Evolutionary conservation across 139 green algal species (phyloP), one percentile per base, ranked within the genome.

Genomic region (Ettlia oleoabundans): DNA sequence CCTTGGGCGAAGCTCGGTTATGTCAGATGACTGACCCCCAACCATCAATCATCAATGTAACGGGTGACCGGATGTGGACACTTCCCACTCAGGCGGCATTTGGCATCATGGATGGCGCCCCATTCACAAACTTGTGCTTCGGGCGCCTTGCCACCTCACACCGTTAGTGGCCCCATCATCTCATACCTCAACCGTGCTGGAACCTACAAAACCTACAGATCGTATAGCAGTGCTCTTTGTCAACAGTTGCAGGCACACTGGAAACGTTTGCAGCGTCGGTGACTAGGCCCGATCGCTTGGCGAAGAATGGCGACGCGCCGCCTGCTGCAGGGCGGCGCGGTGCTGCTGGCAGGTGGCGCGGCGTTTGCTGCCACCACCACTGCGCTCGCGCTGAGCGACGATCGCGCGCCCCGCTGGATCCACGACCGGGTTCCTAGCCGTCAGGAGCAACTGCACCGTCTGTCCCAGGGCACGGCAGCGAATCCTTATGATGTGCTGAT

Each of bases 401-500:
- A 43, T 2, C 38, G 13, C 22, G 3, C 38, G 28, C 74, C 74
- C 21, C 15, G 21, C 33, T 70, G 74, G 55, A 58, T 81, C 30
- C 55, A 61, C 38, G 70, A 61, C 63, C 51, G 35, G 18, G 78
- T 94, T 41, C 91, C 90, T 22, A 82, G 64, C 19, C 80, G 90
- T 3, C 24, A 75, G 30, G 65, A 92, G 80, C 89, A 93, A 78
- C n/a, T 90, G 21, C 55, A 13, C 28, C 33, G 47, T 1, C 86
- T 96, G 33, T 61, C 53, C 0, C 53, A 79, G 9, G 84, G 79
- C 35, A 90, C 86, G 2, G 30, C 51, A 0, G 80, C 89, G 22
- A 78, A 90, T 41, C 92, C 92, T 0, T 96, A 95, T 51, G 96
- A 99, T 75, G 43, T 98, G 18, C 86, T 99, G 19, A 91, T 99